Percentiles rank a stretch among this genome's conserved stretches.
These are phyloP conservation scores for Hyphopichia pseudoburtonii DNA, from an alignment of 1,139 yeast genomes.

Conservation along the genomic window DNA sequence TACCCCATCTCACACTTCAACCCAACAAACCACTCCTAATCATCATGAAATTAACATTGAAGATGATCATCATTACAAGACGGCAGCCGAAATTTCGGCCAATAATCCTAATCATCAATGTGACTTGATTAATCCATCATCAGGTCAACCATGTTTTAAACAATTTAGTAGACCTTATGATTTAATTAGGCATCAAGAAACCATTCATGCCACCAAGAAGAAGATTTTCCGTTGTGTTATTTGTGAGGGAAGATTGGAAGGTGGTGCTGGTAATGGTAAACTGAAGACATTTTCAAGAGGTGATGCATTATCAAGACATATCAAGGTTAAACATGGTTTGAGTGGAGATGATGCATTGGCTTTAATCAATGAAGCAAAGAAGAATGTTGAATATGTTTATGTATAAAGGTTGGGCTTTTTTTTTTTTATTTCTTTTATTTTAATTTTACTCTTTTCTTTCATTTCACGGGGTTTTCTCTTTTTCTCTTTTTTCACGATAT, in stretches of 20 bases:
- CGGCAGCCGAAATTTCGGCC: slow-evolving; percentile 25
- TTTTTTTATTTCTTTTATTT: no score
- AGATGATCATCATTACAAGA: slow-evolving; percentile 10
- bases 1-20: not conserved
- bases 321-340: slow-evolving; percentile 49
- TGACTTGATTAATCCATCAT: slow-evolving; percentile 57
- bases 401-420: slow-evolving; percentile 11
- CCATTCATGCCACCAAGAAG: slow-evolving; percentile 50
- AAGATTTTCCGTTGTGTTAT: slow-evolving; percentile 50
- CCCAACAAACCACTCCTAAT: not conserved
- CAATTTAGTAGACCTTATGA: slow-evolving; percentile 51
- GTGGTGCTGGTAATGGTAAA: slow-evolving; percentile 59
- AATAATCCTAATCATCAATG: slow-evolving; percentile 41
- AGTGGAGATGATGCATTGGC: slow-evolving; percentile 51
- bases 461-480: not conserved
- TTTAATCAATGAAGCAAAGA: slow-evolving; percentile 73
- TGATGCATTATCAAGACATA: slow-evolving; percentile 51
- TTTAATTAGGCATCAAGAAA: slow-evolving; percentile 50
- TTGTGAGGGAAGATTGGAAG: slow-evolving; percentile 48
- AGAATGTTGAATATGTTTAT: slow-evolving; percentile 63
- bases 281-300: slow-evolving; percentile 53
- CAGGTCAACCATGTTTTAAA: slow-evolving; percentile 44
- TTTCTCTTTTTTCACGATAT: not conserved
- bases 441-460: not conserved
- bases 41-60: not conserved